phyloP scores from a whole-genome alignment of 805 yeast species.

The Blastobotrys peoriensis region DNA sequence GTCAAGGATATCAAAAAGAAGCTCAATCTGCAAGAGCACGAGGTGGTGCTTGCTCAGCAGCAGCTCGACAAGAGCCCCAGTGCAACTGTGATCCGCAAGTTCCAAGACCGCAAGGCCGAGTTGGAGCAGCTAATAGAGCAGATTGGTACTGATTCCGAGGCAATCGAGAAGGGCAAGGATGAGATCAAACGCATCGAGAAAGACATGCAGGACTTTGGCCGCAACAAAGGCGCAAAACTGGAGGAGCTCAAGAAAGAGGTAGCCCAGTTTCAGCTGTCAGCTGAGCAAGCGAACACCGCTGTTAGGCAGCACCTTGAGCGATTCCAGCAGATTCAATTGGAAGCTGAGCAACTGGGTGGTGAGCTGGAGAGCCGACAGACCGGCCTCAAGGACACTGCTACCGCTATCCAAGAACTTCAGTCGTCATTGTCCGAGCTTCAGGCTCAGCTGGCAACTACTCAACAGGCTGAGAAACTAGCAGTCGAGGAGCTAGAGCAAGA shows the following conservation, averaged over 20 bases:
- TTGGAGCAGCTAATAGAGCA: constrained; percentile 37
- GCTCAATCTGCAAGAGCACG: constrained; percentile 29
- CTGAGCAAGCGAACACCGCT: constrained; percentile 33
- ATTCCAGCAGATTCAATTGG: constrained; percentile 62
- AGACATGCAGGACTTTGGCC: constrained; percentile 77
- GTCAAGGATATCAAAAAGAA: constrained; percentile 22
- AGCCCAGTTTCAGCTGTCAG: constrained; percentile 32
- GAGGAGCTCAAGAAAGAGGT: constrained; percentile 43
- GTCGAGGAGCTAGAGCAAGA: constrained; percentile 41
- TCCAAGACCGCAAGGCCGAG: constrained; percentile 39
- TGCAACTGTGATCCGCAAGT: constrained; percentile 26
- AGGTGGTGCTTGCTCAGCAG: constrained; percentile 23
- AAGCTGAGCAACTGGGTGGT: constrained; percentile 56
- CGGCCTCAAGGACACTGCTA: constrained; percentile 34
- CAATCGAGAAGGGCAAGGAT: constrained; percentile 29
- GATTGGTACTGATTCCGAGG: constrained; percentile 34
- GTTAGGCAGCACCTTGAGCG: constrained; percentile 44
- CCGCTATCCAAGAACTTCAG: constrained; percentile 26
- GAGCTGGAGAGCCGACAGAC: constrained; percentile 48
- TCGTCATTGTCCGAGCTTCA: constrained; percentile 33
- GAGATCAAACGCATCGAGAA: constrained; percentile 54
- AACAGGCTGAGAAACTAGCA: constrained; percentile 25
- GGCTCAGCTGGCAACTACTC: constrained; percentile 26
- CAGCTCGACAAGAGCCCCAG: constrained; percentile 20
- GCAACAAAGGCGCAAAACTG: constrained; percentile 75